These are phyloP conservation scores for Aureobasidium sp. DNA, from an alignment of 2,329 filamentous ascomycete genomes.

Conservation along the genomic window DNA sequence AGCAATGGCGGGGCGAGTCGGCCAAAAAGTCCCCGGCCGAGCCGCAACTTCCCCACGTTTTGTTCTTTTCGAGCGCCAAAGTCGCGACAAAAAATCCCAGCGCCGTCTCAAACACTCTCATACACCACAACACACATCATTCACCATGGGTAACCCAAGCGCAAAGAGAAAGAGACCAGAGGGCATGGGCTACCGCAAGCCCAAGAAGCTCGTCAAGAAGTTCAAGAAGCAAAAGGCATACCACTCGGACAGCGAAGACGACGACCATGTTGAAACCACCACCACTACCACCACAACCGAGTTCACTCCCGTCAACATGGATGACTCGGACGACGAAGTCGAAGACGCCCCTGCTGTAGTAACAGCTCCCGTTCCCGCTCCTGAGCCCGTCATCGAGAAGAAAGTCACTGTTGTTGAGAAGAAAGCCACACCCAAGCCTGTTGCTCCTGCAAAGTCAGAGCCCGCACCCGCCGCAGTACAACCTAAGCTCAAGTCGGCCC, in stretches of 20 bases:
- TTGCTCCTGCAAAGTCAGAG: neutral
- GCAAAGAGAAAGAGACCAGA: conserved; percentile 35
- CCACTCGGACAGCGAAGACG: conserved; percentile 53
- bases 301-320: conserved; percentile 43
- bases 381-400: conserved; percentile 15
- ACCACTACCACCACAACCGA: conserved; percentile 26
- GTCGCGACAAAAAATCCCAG: neutral
- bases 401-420: neutral
- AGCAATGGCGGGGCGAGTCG: neutral
- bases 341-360: conserved; percentile 20
- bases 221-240: conserved; percentile 56
- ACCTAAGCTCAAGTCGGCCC: conserved; percentile 11
- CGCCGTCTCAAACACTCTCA: neutral
- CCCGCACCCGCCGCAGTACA: neutral
- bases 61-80: neutral
- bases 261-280: conserved; percentile 27
- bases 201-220: conserved; percentile 44
- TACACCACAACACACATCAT: conserved; percentile 8
- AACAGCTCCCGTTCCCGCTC: neutral
- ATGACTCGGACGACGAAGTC: conserved; percentile 35
- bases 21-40: neutral
- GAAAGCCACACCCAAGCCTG: neutral
- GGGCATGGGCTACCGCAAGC: conserved; percentile 32
- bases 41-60: neutral
- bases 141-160: conserved; percentile 13